phyloP scores from a whole-genome alignment of 75 land plant species.

The Isoetes taiwanensis region DNA sequence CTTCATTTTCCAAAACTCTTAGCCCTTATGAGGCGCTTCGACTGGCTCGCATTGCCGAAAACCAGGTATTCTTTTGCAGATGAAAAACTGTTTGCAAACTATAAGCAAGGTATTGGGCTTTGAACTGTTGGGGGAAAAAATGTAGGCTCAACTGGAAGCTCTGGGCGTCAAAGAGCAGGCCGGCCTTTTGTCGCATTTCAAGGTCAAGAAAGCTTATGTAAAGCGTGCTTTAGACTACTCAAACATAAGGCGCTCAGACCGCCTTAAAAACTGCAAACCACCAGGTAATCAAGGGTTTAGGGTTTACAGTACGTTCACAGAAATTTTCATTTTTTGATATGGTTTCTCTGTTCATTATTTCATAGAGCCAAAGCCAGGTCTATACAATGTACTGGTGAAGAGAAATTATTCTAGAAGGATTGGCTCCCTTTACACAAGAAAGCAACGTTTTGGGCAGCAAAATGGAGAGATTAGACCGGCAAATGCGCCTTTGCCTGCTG shows the following conservation, averaged over 20 bases:
- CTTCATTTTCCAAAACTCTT: too few species aligned
- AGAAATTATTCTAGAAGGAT: too few species aligned
- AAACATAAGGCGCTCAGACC: conserved; percentile 30
- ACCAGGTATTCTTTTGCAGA: conserved; percentile 19
- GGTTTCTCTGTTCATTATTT: background rate
- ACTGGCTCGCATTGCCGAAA: conserved; percentile 29
- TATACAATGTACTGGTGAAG: background rate
- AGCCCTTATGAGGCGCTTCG: conserved; percentile 32
- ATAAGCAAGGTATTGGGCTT: background rate
- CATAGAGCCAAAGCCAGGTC: background rate
- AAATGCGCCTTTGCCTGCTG: conserved; percentile 16
- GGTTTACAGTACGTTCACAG: background rate
- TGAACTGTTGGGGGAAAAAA: background rate
- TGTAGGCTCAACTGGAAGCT: conserved; percentile 27
- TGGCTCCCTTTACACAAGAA: too few species aligned
- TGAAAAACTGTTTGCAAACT: background rate
- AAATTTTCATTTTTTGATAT: background rate
- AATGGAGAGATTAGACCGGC: conserved; percentile 17
- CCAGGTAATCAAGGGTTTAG: background rate
- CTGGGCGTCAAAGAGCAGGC: conserved; percentile 19
- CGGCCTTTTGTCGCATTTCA: conserved; percentile 3
- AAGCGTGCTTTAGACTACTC: conserved; percentile 8
- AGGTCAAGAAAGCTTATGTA: conserved; percentile 8
- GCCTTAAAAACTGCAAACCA: conserved; percentile 14
- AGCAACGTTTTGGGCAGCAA: too few species aligned